Evolutionary conservation across 2,329 filamentous ascomycete genomes (phyloP).

Genomic region (Aureobasidium sp.): DNA sequence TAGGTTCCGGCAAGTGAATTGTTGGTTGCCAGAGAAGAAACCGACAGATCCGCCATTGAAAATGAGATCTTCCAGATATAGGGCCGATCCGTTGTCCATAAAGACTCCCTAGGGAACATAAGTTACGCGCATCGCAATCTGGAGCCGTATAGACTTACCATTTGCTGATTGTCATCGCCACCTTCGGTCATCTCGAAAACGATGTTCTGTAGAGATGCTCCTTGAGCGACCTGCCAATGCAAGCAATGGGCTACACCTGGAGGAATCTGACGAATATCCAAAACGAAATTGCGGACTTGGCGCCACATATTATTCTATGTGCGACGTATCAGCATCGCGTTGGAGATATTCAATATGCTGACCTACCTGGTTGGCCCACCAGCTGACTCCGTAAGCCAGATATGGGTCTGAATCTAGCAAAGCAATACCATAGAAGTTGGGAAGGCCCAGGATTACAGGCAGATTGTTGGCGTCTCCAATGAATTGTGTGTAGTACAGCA

Average conservation of each 20-base stretch:
- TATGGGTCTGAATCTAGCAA: conserved; percentile 30
- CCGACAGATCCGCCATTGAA: conserved; percentile 79
- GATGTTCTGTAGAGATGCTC: conserved; percentile 53
- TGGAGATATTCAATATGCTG: not conserved
- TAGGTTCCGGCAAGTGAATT: conserved; percentile 78
- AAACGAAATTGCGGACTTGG: conserved; percentile 51
- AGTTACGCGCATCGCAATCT: not conserved
- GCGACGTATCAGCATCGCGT: not conserved
- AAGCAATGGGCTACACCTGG: conserved; percentile 41
- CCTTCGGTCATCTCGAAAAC: conserved; percentile 43
- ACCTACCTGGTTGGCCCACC: conserved; percentile 25
- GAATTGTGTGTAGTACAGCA: conserved; percentile 24
- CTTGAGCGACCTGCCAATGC: conserved; percentile 64
- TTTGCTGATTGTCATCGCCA: conserved; percentile 16
- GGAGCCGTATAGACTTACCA: not conserved
- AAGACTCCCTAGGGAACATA: conserved; percentile 45
- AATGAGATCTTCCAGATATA: conserved; percentile 73
- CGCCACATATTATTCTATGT: conserved; percentile 45
- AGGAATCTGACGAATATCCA: conserved; percentile 40
- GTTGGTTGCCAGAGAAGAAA: conserved; percentile 76
- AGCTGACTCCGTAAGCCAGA: conserved; percentile 26
- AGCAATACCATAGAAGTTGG: conserved; percentile 28
- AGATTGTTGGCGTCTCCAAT: conserved; percentile 22
- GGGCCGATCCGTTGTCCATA: conserved; percentile 59
- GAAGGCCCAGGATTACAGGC: conserved; percentile 23